These are phyloP conservation scores for Sporobolomyces phaffii DNA, from an alignment of 768 basidiomycete genomes.

Conservation along the genomic window DNA sequence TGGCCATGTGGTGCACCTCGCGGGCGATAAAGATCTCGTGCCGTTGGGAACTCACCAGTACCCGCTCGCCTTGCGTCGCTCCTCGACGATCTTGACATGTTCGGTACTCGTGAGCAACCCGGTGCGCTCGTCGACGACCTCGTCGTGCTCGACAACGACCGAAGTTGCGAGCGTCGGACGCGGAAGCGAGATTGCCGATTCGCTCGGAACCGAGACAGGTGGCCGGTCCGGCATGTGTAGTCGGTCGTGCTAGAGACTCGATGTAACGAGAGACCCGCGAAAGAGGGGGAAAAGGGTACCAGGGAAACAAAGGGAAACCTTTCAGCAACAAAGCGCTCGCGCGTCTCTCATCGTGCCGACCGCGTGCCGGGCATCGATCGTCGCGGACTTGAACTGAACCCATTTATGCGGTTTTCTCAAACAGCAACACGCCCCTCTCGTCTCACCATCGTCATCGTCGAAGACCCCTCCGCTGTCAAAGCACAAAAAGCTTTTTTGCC, in stretches of 20 bases:
- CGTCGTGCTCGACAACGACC: neutral
- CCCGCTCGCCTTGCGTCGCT: neutral
- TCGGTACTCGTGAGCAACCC: neutral
- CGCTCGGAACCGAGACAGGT: neutral
- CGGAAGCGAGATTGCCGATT: neutral
- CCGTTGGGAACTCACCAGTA: constrained; percentile 7
- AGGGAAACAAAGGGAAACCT: neutral
- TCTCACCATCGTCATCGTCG: no score
- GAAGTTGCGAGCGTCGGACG: neutral
- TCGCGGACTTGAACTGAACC: no score
- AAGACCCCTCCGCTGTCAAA: no score
- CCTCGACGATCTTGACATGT: neutral
- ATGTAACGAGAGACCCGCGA: neutral
- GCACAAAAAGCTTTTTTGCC: no score
- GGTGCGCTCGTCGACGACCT: constrained; percentile 8
- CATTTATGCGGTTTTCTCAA: no score
- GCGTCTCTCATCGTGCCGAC: no score
- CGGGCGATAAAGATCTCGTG: neutral
- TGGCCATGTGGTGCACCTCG: constrained; percentile 11
- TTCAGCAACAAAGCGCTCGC: no score
- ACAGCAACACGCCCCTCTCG: no score
- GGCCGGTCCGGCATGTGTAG: neutral
- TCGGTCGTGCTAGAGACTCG: neutral
- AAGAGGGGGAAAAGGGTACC: neutral
- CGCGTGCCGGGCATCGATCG: no score